A percentile compares a stretch with the other conserved stretches of the same genome.
Conservation (phyloP, 208 protist species). For the Wallacemonas sp. region DNA sequence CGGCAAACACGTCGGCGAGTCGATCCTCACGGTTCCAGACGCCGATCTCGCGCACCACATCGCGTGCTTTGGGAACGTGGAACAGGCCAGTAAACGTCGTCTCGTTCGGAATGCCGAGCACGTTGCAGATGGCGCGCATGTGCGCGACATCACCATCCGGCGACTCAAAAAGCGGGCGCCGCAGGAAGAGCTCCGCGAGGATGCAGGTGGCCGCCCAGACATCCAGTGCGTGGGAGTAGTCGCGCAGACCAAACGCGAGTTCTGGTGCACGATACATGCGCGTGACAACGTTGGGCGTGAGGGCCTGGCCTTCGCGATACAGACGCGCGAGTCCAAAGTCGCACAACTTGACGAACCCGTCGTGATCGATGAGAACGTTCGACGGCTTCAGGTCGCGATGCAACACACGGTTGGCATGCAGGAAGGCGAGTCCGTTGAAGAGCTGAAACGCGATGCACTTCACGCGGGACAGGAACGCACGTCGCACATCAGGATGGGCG, state of each 20-base stretch:
- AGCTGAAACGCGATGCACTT: conserved; percentile 84
- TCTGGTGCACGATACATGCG: conserved; percentile 96
- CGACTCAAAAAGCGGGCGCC: conserved; percentile 95
- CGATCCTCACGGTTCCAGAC: conserved; percentile 56
- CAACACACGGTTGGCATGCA: conserved; percentile 83
- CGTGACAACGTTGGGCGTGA: conserved; percentile 93
- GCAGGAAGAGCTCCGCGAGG: conserved; percentile 97
- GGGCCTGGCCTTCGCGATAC: conserved; percentile 78
- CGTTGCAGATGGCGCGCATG: conserved; percentile 83
- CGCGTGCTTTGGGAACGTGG: conserved; percentile 44
- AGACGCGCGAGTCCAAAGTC: conserved; percentile 89
- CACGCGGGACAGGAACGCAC: conserved; percentile 63
- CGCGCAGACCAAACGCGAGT: conserved; percentile 82
- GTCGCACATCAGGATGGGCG: conserved; percentile 46
- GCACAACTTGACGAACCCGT: conserved; percentile 80
- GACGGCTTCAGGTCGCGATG: conserved; percentile 91
- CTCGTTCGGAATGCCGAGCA: conserved; percentile 95
- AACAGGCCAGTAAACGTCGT: conserved; percentile 78
- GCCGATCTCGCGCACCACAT: conserved; percentile 56
- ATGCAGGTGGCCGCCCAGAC: conserved; percentile 97
- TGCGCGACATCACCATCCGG: conserved; percentile 83
- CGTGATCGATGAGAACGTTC: conserved; percentile 76
- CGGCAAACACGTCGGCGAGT: conserved; percentile 49
- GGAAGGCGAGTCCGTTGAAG: conserved; percentile 64
- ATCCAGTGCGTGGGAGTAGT: conserved; percentile 94